Evolutionary conservation across 805 yeast species (phyloP).

Genomic region (Jamesozyma rosinii): DNA sequence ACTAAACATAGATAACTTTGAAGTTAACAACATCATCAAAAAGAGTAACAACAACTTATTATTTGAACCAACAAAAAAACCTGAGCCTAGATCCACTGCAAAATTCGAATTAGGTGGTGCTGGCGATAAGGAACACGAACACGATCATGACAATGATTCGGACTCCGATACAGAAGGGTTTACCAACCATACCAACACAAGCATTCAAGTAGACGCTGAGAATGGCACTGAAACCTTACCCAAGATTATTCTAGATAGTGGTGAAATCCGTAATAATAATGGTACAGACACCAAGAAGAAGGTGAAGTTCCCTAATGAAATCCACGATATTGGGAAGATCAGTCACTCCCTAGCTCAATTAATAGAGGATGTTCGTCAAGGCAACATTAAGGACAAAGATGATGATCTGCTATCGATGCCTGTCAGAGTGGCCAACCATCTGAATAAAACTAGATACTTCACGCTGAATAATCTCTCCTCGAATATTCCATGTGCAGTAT

Average conservation of each 20-base stretch:
- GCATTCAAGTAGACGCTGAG: too few relatives aligned
- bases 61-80: neutral
- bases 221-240: neutral
- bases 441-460: slow-evolving; percentile 56
- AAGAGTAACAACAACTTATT: slow-evolving; percentile 13
- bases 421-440: slow-evolving; percentile 34
- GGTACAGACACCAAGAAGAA: slow-evolving; percentile 10
- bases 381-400: slow-evolving; percentile 17
- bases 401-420: slow-evolving; percentile 27
- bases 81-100: neutral
- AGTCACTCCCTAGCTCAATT: slow-evolving; percentile 23
- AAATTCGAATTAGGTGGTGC: slow-evolving; percentile 4
- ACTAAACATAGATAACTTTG: slow-evolving; percentile 30
- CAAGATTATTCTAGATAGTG: neutral
- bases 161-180: neutral
- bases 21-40: slow-evolving; percentile 20
- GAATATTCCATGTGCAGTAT: slow-evolving; percentile 64
- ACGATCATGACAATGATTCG: slow-evolving; percentile 1
- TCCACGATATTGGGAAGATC: slow-evolving; percentile 17
- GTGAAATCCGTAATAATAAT: slow-evolving; percentile 1
- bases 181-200: neutral
- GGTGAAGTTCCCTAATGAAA: slow-evolving; percentile 25
- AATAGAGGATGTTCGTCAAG: slow-evolving; percentile 24
- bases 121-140: neutral
- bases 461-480: slow-evolving; percentile 41